Base-by-base conservation (phyloP, 2,329 filamentous ascomycete genomes). In the Fusarium marasasianum region DNA sequence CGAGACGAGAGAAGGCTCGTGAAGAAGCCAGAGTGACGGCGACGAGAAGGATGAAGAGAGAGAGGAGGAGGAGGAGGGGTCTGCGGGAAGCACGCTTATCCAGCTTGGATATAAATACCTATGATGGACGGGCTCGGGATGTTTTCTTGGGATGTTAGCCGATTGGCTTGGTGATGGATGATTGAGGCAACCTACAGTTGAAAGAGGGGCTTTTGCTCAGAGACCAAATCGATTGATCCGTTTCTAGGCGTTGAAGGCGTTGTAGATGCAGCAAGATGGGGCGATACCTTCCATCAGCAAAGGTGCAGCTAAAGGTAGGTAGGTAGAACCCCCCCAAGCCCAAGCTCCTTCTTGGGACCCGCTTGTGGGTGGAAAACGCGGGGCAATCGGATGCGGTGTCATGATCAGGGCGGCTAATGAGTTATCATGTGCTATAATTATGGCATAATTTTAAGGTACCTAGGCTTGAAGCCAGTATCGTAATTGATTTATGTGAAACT, bases 21-120 rank as follows among this genome's bases (percentile, higher is more conserved):
- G 88, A 85, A 80, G 88, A 85, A 86, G 92, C 91, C 92, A 94
- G 90, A 80, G 89, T 92, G 88, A 88, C 84, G 83, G 85, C 82
- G 79, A 89, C 79, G 81, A 93, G 87, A 79, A 92, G 81, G 76
- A 91, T 73, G 77, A 91, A 79, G 77, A 86, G 81, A 75, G 89
- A 82, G 78, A 89, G 73, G 69, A 79, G 53, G 68, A 80, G 75
- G 68, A 79, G 76, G 77, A 81, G 75, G 71, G 75, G 72, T 70
- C 76, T 81, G 47, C 66, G 75, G 59, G 67, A 60, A 50, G 67
- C 71, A 66, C 74, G 80, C 62, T 74, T 73, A 50, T 76, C 79
- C 80, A 81, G 80, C 72, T 79, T 79, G 69, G 58, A 59, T 70
- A 50, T 43, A 59, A 60, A 59, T 69, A 35, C 33, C 33, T 35